Percentiles rank a stretch among this genome's conserved stretches.
Conservation (phyloP, 2,329 filamentous ascomycete species). For the Clonostachys solani region DNA sequence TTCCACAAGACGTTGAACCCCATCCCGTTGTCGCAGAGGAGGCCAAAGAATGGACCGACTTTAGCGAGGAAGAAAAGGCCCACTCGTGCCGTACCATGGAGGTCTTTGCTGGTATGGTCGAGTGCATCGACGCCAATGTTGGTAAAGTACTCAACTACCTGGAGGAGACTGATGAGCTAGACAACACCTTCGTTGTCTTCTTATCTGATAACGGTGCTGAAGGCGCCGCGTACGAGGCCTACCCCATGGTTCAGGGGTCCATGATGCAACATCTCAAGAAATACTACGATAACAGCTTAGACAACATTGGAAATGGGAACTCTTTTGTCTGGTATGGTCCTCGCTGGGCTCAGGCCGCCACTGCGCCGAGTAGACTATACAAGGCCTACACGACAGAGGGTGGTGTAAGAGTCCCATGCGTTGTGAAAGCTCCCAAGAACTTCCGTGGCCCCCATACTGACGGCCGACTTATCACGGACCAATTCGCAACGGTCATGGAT, state of each 20-base stretch:
- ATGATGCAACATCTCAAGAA: conserved; percentile 10
- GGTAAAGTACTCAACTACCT: conserved; percentile 45
- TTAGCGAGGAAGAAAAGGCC: conserved; percentile 27
- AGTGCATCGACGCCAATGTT: conserved; percentile 44
- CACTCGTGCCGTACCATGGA: conserved; percentile 17
- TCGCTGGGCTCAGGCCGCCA: conserved; percentile 43
- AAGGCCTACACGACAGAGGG: conserved; percentile 41
- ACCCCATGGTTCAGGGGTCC: conserved; percentile 40
- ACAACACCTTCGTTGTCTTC: conserved; percentile 50
- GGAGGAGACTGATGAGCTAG: conserved; percentile 38
- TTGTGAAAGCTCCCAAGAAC: conserved; percentile 31
- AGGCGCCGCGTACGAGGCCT: conserved; percentile 51
- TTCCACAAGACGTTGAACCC: conserved; percentile 20
- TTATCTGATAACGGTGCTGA: conserved; percentile 52
- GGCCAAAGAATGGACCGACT: conserved; percentile 36
- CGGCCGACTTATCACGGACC: conserved; percentile 23
- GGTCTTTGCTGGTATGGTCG: conserved; percentile 49
- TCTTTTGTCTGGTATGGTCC: conserved; percentile 60
- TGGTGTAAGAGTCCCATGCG: conserved; percentile 43
- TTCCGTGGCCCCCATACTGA: conserved; percentile 44
- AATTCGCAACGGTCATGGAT: conserved; percentile 40
- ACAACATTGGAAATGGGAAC: conserved; percentile 51
- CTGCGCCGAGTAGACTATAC: conserved; percentile 29
- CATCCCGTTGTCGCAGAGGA: conserved; percentile 12
- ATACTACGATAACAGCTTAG: conserved; percentile 44